These are phyloP conservation scores for Austropuccinia psidii DNA, from an alignment of 1,284 basidiomycete species.

Conservation along the genomic window DNA sequence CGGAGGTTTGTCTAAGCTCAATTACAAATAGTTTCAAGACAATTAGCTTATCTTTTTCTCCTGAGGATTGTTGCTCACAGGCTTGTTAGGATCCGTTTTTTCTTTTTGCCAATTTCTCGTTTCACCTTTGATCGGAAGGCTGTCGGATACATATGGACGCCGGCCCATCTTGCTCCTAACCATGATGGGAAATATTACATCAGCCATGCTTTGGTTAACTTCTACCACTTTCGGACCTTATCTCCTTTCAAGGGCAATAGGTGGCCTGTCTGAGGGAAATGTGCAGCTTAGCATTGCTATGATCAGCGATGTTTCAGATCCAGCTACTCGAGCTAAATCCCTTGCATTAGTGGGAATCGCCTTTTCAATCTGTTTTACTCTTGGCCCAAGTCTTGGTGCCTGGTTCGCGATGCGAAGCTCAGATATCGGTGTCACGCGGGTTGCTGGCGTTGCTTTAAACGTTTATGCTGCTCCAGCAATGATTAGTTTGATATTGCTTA, in stretches of 20 bases:
- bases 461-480: constrained; percentile 75
- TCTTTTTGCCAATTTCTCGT: constrained; percentile 70
- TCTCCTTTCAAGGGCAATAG: constrained; percentile 76
- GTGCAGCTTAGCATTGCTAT: constrained; percentile 59
- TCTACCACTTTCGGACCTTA: constrained; percentile 72
- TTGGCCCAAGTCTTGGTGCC: constrained; percentile 54
- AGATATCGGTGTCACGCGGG: constrained; percentile 38
- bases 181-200: constrained; percentile 84
- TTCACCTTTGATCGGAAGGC: constrained; percentile 66
- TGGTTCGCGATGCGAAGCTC: constrained; percentile 49
- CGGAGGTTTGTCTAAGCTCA: constrained; percentile 3
- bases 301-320: constrained; percentile 73
- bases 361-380: constrained; percentile 65
- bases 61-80: constrained; percentile 23
- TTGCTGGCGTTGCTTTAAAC: constrained; percentile 56
- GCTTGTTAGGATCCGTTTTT: constrained; percentile 43
- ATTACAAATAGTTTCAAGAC: too few species aligned
- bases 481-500: constrained; percentile 40
- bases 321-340: constrained; percentile 66
- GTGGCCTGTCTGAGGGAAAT: constrained; percentile 63
- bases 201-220: constrained; percentile 75
- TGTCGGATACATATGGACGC: constrained; percentile 69
- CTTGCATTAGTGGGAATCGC: constrained; percentile 88
- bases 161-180: constrained; percentile 68
- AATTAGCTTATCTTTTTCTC: too few species aligned